Conservation (phyloP, 495 filamentous ascomycete species). For the Trichoderma gamsii region DNA sequence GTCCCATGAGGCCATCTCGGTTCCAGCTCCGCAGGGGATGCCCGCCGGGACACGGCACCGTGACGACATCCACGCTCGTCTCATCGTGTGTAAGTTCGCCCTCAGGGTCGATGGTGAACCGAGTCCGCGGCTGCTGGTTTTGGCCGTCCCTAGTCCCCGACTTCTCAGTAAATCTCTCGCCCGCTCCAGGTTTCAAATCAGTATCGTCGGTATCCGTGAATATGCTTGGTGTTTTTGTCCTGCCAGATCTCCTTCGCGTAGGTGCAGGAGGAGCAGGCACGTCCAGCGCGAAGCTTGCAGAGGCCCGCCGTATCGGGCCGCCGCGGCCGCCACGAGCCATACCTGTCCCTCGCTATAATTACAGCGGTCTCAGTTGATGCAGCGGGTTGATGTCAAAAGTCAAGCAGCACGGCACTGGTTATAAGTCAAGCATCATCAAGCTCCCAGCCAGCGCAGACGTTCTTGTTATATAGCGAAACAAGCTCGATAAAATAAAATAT, state of each 20-base stretch:
- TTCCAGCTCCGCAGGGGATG: conserved; percentile 41
- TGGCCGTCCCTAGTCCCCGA: neutral
- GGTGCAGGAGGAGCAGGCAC: neutral
- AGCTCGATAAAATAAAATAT: neutral
- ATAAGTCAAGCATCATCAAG: neutral
- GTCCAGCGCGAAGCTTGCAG: neutral
- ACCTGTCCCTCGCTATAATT: conserved; percentile 2
- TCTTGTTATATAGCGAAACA: neutral
- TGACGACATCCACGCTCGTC: conserved; percentile 42
- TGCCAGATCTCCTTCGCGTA: neutral
- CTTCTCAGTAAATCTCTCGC: neutral
- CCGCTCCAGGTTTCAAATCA: neutral
- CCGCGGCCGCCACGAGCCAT: conserved; percentile 1
- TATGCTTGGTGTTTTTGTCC: neutral
- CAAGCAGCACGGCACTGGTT: neutral
- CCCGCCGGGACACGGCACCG: conserved; percentile 41
- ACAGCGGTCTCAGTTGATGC: neutral
- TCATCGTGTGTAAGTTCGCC: conserved; percentile 28
- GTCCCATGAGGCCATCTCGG: conserved; percentile 30
- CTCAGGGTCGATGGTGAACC: conserved; percentile 7
- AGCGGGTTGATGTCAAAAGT: neutral
- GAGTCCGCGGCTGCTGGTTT: neutral
- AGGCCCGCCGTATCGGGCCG: neutral
- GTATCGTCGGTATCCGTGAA: conserved; percentile 3
- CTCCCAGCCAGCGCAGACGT: neutral